These are phyloP conservation scores for Fusarium guadeloupense DNA, from an alignment of 2,329 filamentous ascomycete genomes.

Conservation along the genomic window DNA sequence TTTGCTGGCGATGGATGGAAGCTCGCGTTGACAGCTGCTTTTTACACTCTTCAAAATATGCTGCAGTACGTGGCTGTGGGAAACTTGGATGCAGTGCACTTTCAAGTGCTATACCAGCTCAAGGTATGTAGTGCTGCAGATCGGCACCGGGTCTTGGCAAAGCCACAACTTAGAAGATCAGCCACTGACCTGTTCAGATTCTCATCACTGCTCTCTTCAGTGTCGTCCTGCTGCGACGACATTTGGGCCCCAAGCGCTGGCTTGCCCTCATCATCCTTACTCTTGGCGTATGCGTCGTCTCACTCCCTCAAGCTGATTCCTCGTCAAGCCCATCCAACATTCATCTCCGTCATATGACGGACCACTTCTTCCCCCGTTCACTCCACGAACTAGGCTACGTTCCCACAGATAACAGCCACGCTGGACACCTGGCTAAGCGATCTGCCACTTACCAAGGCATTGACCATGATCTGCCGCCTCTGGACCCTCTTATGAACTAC, in stretches of 20 bases:
- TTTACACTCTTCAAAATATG: slow-evolving; percentile 94
- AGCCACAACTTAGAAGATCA: neutral
- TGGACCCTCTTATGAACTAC: slow-evolving; percentile 72
- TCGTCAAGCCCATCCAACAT: slow-evolving; percentile 64
- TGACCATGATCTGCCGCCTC: slow-evolving; percentile 63
- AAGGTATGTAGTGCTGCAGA: slow-evolving; percentile 63
- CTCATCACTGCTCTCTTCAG: slow-evolving; percentile 90
- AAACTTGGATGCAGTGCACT: slow-evolving; percentile 91
- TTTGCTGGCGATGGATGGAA: slow-evolving; percentile 96
- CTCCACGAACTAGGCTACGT: slow-evolving; percentile 77
- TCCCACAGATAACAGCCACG: slow-evolving; percentile 31
- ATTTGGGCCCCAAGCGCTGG: slow-evolving; percentile 80
- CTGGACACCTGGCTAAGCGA: slow-evolving; percentile 52
- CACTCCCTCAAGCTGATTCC: slow-evolving; percentile 71
- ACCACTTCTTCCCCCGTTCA: slow-evolving; percentile 79
- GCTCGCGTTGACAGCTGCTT: slow-evolving; percentile 83
- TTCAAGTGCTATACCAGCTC: slow-evolving; percentile 92
- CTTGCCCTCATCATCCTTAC: slow-evolving; percentile 80
- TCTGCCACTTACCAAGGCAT: slow-evolving; percentile 95
- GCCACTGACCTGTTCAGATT: slow-evolving; percentile 60
- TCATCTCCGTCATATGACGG: slow-evolving; percentile 69
- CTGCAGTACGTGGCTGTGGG: slow-evolving; percentile 91
- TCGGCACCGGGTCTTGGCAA: neutral
- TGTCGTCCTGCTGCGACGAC: slow-evolving; percentile 76
- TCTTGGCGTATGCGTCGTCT: slow-evolving; percentile 84